Conservation (phyloP, 495 filamentous ascomycete species). For the Xylaria longipes region DNA sequence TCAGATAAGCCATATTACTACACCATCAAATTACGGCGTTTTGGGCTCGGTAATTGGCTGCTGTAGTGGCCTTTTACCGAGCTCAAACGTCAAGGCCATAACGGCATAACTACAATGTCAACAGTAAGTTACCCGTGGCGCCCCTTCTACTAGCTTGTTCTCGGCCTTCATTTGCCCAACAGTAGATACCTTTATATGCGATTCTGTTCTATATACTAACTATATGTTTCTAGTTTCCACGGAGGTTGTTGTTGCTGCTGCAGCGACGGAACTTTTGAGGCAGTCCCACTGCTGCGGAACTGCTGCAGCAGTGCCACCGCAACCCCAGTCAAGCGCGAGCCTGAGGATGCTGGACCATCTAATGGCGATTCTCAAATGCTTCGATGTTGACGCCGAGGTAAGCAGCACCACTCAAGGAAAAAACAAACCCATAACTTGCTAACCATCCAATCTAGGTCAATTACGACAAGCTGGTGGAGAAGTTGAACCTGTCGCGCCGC, state of each 20-base stretch:
- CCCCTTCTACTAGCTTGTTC: not conserved
- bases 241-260: too few relatives aligned
- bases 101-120: not conserved
- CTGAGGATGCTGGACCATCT: not conserved
- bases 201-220: not conserved
- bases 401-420: not conserved
- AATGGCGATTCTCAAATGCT: not conserved
- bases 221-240: not conserved
- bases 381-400: not conserved
- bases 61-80: not conserved
- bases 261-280: too few relatives aligned
- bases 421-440: not conserved
- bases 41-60: conserved; percentile 3
- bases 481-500: not conserved
- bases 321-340: too few relatives aligned
- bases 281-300: too few relatives aligned
- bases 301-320: too few relatives aligned
- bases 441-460: not conserved
- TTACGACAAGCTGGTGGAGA: not conserved
- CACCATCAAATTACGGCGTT: not conserved
- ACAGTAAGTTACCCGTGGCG: not conserved
- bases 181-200: not conserved
- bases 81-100: not conserved
- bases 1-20: not conserved
- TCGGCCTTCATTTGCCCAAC: not conserved